Conservation (phyloP, 805 yeast species). For the Wickerhamiella hasegawae region DNA sequence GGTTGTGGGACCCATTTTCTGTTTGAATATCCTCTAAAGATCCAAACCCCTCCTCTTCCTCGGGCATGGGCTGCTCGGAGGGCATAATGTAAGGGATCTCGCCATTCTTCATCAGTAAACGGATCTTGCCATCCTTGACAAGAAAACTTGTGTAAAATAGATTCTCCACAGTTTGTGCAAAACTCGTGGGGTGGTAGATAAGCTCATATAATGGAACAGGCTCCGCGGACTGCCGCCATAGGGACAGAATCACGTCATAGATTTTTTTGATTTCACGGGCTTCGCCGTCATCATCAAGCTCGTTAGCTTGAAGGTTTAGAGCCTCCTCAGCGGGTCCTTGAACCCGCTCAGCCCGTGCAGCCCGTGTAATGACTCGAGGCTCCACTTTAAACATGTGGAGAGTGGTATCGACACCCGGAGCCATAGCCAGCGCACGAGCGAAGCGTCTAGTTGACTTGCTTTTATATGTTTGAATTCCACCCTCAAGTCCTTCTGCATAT, state of each 20-base stretch:
- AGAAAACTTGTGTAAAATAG: conserved; percentile 70
- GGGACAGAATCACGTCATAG: neutral
- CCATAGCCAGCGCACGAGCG: neutral
- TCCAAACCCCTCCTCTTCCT: neutral
- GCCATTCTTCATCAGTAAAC: conserved; percentile 31
- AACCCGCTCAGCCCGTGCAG: neutral
- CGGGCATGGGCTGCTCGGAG: neutral
- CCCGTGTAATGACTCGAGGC: neutral
- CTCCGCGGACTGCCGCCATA: conserved; percentile 14
- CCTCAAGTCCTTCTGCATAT: neutral
- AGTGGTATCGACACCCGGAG: neutral
- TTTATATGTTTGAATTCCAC: neutral
- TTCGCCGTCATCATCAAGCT: conserved; percentile 19
- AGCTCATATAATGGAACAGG: conserved; percentile 46
- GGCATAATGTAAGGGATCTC: conserved; percentile 14
- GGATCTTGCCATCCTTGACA: conserved; percentile 52
- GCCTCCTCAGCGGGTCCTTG: conserved; percentile 17
- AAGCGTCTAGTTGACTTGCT: neutral
- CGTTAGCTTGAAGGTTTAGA: conserved; percentile 34
- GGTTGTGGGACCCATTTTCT: neutral
- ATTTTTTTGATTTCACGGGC: neutral
- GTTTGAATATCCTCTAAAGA: neutral
- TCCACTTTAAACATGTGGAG: neutral
- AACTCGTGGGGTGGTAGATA: conserved; percentile 56
- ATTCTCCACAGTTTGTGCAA: conserved; percentile 68